phyloP scores from a whole-genome alignment of 2,329 filamentous ascomycete genomes.

The Fusarium staphyleae region DNA sequence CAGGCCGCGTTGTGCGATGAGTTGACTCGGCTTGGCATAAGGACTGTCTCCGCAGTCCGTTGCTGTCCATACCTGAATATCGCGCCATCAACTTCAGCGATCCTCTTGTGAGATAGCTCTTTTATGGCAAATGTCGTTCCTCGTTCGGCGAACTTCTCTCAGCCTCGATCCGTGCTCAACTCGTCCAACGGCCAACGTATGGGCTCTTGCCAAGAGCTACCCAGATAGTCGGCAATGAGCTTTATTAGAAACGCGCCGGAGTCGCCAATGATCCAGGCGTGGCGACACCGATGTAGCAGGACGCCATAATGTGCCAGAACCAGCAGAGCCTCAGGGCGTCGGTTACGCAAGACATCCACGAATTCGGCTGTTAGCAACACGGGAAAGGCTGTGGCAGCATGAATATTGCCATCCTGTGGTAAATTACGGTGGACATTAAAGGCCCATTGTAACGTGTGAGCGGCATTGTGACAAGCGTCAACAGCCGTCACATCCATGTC shows the following conservation, averaged over 20 bases:
- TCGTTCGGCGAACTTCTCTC: not conserved
- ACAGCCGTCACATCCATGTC: conserved; percentile 41
- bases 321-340: conserved; percentile 53
- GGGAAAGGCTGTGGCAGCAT: conserved; percentile 46
- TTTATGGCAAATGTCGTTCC: not conserved
- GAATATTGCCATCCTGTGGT: conserved; percentile 33
- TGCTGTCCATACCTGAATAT: not conserved
- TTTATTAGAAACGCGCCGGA: conserved; percentile 44
- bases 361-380: conserved; percentile 45
- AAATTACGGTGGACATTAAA: conserved; percentile 45
- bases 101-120: not conserved
- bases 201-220: conserved; percentile 45
- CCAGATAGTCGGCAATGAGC: conserved; percentile 45
- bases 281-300: conserved; percentile 52
- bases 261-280: conserved; percentile 50
- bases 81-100: not conserved
- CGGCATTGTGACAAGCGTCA: conserved; percentile 43
- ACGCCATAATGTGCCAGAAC: conserved; percentile 59
- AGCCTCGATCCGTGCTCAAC: conserved; percentile 40
- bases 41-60: no score
- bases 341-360: conserved; percentile 45
- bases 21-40: no score
- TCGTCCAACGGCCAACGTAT: conserved; percentile 46
- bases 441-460: conserved; percentile 44
- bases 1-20: no score